phyloP scores from a whole-genome alignment of 306 rosid genomes.

The Quercus gilva region DNA sequence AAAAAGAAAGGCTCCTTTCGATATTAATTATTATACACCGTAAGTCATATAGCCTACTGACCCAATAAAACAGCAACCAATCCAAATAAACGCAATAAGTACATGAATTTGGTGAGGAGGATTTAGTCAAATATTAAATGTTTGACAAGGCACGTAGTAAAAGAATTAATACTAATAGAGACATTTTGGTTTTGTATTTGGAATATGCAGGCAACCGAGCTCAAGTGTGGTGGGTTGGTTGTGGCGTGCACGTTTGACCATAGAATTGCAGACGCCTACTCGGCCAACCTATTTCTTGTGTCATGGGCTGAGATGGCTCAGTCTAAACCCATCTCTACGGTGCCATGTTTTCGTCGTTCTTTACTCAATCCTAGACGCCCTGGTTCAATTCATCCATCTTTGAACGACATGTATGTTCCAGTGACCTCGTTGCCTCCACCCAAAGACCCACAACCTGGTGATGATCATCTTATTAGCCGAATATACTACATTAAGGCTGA shows the following conservation, averaged over 20 bases:
- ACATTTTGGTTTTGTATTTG: background rate
- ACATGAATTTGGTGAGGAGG: too few relatives aligned
- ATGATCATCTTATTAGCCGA: constrained; percentile 43
- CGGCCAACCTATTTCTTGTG: constrained; percentile 69
- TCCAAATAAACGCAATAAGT: too few relatives aligned
- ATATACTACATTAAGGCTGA: constrained; percentile 44
- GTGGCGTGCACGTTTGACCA: constrained; percentile 82
- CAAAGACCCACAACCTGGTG: background rate
- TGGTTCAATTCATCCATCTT: constrained; percentile 29
- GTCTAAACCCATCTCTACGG: constrained; percentile 19
- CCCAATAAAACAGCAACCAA: too few relatives aligned
- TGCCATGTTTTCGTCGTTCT: constrained; percentile 46
- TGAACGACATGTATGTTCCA: constrained; percentile 51
- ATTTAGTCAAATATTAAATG: too few relatives aligned
- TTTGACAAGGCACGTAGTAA: too few relatives aligned
- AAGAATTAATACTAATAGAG: background rate
- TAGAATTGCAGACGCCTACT: constrained; percentile 74
- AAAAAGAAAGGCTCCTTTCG: too few relatives aligned
- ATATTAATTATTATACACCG: too few relatives aligned
- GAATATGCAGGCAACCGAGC: constrained; percentile 47
- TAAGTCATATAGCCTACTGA: too few relatives aligned
- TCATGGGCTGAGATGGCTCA: constrained; percentile 73
- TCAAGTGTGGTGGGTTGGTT: constrained; percentile 70
- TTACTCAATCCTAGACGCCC: constrained; percentile 36
- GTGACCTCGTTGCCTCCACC: constrained; percentile 39